Percentiles rank a stretch among this genome's conserved stretches.
Evolutionary conservation across 495 filamentous ascomycete genomes (phyloP).

Genomic region (Barbatosphaeria neglecta): DNA sequence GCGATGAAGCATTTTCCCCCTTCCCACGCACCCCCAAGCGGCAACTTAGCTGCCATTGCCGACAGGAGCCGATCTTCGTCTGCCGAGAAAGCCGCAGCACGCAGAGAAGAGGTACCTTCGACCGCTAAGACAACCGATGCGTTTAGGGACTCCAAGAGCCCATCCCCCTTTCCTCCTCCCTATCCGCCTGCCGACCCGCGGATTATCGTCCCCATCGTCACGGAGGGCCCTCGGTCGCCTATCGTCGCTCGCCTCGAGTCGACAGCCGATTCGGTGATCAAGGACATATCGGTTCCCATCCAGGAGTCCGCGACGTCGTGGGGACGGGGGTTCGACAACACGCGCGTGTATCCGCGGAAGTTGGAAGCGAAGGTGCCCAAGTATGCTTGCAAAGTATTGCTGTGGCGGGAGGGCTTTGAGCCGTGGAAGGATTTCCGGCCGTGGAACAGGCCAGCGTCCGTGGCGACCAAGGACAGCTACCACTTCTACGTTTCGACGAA

Average conservation of each 20-base stretch:
- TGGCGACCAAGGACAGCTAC: constrained; percentile 38
- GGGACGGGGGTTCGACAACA: constrained; percentile 56
- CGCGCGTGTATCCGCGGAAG: constrained; percentile 44
- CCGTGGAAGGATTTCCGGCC: constrained; percentile 22
- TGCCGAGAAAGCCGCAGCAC: not conserved
- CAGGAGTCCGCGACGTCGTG: constrained; percentile 57
- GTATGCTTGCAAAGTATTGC: constrained; percentile 63
- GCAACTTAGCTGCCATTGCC: not conserved
- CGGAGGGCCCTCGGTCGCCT: constrained; percentile 5
- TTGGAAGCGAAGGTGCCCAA: constrained; percentile 64
- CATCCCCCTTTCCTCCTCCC: no score
- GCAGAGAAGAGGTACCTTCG: not conserved
- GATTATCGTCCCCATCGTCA: constrained; percentile 5
- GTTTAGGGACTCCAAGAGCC: no score
- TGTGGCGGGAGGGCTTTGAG: constrained; percentile 57
- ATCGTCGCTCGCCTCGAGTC: constrained; percentile 26
- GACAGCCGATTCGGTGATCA: constrained; percentile 31
- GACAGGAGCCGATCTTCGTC: not conserved
- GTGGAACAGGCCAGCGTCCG: constrained; percentile 21
- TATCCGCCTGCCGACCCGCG: constrained; percentile 5
- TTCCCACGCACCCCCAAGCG: constrained; percentile 1
- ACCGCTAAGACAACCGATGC: constrained; percentile 6
- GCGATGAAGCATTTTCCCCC: constrained; percentile 38
- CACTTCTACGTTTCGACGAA: constrained; percentile 68
- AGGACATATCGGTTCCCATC: constrained; percentile 47